Evolutionary conservation across 2,329 filamentous ascomycete species (phyloP).

Genomic region (Aspergillus phoenicis): DNA sequence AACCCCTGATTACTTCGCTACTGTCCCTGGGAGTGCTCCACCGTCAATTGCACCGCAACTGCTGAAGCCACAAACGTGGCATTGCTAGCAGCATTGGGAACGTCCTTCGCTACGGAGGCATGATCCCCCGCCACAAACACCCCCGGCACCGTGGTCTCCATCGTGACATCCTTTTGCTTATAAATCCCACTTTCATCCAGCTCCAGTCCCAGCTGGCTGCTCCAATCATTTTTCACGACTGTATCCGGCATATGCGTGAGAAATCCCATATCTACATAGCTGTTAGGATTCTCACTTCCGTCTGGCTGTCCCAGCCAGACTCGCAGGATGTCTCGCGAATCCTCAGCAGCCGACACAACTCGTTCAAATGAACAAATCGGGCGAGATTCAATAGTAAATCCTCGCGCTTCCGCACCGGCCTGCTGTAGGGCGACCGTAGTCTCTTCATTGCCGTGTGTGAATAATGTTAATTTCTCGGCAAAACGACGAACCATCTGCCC

Average conservation of each 20-base stretch:
- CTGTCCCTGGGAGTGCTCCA: not conserved
- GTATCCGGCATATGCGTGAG: constrained; percentile 3
- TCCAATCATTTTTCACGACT: constrained; percentile 1
- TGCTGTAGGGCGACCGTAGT: constrained; percentile 27
- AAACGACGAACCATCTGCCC: constrained; percentile 47
- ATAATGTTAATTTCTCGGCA: constrained; percentile 51
- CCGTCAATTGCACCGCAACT: not conserved
- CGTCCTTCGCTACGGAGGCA: constrained; percentile 7
- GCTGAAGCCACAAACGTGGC: constrained; percentile 6
- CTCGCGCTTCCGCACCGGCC: not conserved
- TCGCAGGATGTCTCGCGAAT: not conserved
- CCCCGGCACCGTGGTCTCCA: constrained; percentile 9
- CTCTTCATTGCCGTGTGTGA: constrained; percentile 51
- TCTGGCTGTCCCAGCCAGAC: not conserved
- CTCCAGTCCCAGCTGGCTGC: not conserved
- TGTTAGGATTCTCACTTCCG: not conserved
- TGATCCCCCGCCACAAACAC: constrained; percentile 17
- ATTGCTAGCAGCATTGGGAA: constrained; percentile 5
- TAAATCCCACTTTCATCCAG: not conserved
- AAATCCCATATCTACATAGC: not conserved
- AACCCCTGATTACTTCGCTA: not conserved
- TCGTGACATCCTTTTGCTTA: not conserved
- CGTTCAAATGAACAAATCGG: constrained; percentile 4
- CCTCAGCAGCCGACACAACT: not conserved
- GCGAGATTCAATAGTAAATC: not conserved